Conservation (phyloP, 257 asterid species). For the Solanum verrucosum region DNA sequence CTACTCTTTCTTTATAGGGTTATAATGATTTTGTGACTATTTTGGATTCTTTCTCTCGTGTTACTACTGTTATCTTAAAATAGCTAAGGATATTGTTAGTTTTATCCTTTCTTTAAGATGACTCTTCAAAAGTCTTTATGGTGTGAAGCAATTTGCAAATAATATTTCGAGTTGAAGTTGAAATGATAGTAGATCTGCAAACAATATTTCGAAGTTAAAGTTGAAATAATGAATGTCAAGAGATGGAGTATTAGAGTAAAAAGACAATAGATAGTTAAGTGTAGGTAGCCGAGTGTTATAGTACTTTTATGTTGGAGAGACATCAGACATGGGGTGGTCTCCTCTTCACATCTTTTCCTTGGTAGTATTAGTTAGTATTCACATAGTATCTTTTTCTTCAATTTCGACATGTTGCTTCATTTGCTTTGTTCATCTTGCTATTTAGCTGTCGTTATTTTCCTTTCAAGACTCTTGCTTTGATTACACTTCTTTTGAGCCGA, state of each 20-base stretch:
- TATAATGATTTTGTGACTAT: background rate
- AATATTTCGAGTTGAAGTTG: background rate
- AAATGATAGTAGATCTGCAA: background rate
- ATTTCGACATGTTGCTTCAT: background rate
- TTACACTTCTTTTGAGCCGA: background rate
- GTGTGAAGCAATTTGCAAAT: background rate
- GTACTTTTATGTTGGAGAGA: background rate
- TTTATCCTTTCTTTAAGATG: no score
- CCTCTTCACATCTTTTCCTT: background rate
- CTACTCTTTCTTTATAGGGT: background rate
- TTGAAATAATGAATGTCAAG: background rate
- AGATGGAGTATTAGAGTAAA: no score
- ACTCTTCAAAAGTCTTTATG: no score
- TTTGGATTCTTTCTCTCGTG: background rate
- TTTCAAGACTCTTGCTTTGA: background rate
- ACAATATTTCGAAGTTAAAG: background rate
- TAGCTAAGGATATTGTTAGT: background rate
- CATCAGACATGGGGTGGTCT: background rate
- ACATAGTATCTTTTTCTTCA: background rate
- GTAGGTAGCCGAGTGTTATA: background rate
- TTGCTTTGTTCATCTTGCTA: background rate
- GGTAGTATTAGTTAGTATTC: background rate
- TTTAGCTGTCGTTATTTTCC: background rate
- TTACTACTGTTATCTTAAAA: no score
- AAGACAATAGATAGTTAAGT: background rate